Base-by-base conservation (phyloP, 2,329 filamentous ascomycete species). In the Talaromyces pinophilus region DNA sequence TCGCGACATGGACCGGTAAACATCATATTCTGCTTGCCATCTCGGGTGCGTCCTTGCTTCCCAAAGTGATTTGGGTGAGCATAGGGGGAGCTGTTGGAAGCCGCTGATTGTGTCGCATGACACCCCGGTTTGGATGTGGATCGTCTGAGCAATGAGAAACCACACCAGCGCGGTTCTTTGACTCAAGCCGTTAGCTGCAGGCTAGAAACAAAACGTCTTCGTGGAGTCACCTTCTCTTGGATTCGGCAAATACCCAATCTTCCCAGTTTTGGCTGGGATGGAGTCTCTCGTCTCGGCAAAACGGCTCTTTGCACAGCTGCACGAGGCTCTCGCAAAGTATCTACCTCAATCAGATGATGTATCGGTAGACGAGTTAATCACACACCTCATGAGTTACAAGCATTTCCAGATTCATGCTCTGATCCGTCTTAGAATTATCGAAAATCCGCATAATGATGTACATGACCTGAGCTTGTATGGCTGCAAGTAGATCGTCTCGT, bases 361-460 rank as follows among this genome's bases (percentile, higher is more conserved):
- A 25, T 25, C 3, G 25, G 25, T 25, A 25, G 25, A 25, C 25
- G 25, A 25, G 25, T 25, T 25, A 25, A 25, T 3, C 3, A 25
- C 25, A 25, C 13, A 63, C 61, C 48, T 63, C 33, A 40, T 55
- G 40, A 55, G 61, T 63, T 6, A 55, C 33, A 30, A 63, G 28
- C 28, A 63, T 40, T 33, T 63, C 35, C 1, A 63, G 22, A 46
- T 63, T 63, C 25, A 63, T 42, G 17, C 28, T 17, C 30, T 22
- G 61, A 19, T 55, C 61, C 1, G 17, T 33, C 8, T 63, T 19
- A 1, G 48, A 63, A 35, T 55, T 19, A 25, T 63, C 61, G 25
- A 63, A n/a, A 17, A 63, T 25, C 28, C 61, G 61, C 61, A 63
- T 63, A 8, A 63, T 55, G 13, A 63, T 55, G 22, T 63, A 63